These are phyloP conservation scores for Candida sakaeoensis DNA, from an alignment of 805 yeast species.

Conservation along the genomic window DNA sequence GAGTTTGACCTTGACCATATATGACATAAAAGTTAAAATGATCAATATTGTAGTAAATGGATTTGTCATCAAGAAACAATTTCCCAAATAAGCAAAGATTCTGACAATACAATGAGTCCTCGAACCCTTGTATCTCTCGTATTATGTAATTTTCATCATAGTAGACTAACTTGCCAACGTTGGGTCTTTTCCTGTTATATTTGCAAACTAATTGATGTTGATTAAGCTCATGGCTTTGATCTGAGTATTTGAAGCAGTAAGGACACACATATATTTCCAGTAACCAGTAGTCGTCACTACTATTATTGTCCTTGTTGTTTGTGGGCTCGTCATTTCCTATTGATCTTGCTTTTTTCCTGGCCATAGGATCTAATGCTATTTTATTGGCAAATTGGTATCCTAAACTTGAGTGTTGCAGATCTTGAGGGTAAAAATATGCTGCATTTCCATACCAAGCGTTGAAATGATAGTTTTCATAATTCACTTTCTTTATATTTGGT, in stretches of 20 bases:
- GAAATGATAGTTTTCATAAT: constrained; percentile 64
- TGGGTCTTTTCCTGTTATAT: constrained; percentile 26
- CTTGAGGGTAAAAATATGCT: constrained; percentile 53
- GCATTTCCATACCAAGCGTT: constrained; percentile 88
- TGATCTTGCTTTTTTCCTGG: constrained; percentile 10
- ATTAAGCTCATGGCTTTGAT: constrained; percentile 38
- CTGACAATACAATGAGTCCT: constrained; percentile 70
- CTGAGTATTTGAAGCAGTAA: constrained; percentile 79
- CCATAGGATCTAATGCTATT: constrained; percentile 13
- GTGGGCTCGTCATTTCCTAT: not conserved
- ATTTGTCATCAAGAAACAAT: constrained; percentile 84
- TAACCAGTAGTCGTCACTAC: constrained; percentile 45
- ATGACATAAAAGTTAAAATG: constrained; percentile 76
- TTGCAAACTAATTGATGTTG: constrained; percentile 49
- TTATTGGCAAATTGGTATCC: constrained; percentile 38
- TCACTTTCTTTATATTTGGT: constrained; percentile 63
- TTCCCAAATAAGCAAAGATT: constrained; percentile 81
- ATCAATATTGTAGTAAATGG: constrained; percentile 76
- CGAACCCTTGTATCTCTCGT: constrained; percentile 62
- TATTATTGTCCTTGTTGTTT: not conserved
- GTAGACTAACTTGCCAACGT: constrained; percentile 69
- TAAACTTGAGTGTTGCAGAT: constrained; percentile 35
- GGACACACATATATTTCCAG: constrained; percentile 70
- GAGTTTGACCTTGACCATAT: constrained; percentile 44
- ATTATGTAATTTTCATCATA: constrained; percentile 51